Base-by-base conservation (phyloP, 148 eudicot genomes). In the Arctostaphylos glauca region DNA sequence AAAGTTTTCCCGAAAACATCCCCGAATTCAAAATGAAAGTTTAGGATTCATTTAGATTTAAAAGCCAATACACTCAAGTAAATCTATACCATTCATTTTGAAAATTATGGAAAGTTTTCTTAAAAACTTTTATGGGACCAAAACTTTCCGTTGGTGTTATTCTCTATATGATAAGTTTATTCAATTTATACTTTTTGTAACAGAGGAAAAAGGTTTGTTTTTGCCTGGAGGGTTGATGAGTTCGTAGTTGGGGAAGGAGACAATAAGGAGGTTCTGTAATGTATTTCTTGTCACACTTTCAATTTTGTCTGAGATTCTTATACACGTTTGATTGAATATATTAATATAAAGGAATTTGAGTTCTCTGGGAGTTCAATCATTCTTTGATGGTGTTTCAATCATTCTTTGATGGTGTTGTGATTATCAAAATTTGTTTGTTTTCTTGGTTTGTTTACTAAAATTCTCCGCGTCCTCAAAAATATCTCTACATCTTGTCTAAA, bases 251-350 rank as follows among this genome's bases (percentile, higher is more conserved):
- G 43, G 74, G 47, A 21, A 47, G 52, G 41, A n/a, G 43, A 67
- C 15, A 80, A 67, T 66, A 53, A 71, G 64, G 66, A 38, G 64
- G 66, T 70, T 70, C 64, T 70, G 52, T 70, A 71, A 81, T 52
- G 31, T 81, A 68, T 41, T 68, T 8, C 19, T 8, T 53, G 6
- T 70, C 38, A 23, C 2, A 25, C 4, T 9, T 70, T 44, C 0
- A 46, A 60, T 59, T 59, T 62, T 79, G 46, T 2, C 6, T 80
- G 14, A 50, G 49, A 25, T 25, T 62, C 21, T 38, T 59, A n/a
- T 6, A 52, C 73, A 47, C n/a, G 23, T 67, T 67, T 52, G 56
- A 47, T 50, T 3, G 2, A 48, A 50, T 49, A 47, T n/a, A n/a
- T 3, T 31, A 31, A 31, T 31, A 31, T 31, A 5, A 31, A 68